These are phyloP conservation scores for Pseudogymnoascus sp. DNA, from an alignment of 2,329 filamentous ascomycete species.

Conservation along the genomic window DNA sequence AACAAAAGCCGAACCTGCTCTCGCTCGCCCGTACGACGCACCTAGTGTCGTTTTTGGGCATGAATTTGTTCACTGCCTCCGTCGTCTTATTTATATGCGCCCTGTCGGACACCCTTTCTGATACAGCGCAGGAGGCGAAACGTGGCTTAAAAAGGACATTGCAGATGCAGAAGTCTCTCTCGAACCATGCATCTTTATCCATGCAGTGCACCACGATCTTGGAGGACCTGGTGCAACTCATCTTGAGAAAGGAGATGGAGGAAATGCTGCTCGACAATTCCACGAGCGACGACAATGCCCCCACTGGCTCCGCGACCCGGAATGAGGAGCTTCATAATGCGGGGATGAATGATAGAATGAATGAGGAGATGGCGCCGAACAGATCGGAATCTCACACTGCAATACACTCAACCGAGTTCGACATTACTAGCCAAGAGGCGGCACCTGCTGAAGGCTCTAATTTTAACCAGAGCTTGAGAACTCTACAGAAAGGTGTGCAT, in stretches of 20 bases:
- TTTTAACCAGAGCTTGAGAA: neutral
- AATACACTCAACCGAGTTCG: neutral
- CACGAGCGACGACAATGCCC: neutral
- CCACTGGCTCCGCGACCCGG: neutral
- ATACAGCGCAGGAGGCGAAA: constrained; percentile 38
- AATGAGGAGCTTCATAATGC: neutral
- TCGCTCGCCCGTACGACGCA: constrained; percentile 38
- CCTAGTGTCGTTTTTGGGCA: constrained; percentile 39
- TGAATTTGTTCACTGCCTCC: constrained; percentile 41
- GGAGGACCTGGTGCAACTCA: constrained; percentile 22
- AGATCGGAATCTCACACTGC: neutral
- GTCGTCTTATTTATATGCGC: constrained; percentile 39
- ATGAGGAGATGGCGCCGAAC: neutral
- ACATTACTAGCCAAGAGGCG: neutral
- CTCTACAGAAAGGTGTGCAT: neutral
- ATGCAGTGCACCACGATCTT: constrained; percentile 30
- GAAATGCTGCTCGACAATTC: constrained; percentile 12
- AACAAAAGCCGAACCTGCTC: constrained; percentile 30
- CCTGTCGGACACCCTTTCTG: constrained; percentile 37
- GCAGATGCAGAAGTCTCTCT: constrained; percentile 35
- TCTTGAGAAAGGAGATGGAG: constrained; percentile 17
- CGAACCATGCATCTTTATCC: constrained; percentile 31
- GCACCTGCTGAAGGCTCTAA: neutral
- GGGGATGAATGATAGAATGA: neutral
- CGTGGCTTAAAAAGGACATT: constrained; percentile 39